Conservation (phyloP, 106 monocot species). For the Dendrobium chrysotoxum region DNA sequence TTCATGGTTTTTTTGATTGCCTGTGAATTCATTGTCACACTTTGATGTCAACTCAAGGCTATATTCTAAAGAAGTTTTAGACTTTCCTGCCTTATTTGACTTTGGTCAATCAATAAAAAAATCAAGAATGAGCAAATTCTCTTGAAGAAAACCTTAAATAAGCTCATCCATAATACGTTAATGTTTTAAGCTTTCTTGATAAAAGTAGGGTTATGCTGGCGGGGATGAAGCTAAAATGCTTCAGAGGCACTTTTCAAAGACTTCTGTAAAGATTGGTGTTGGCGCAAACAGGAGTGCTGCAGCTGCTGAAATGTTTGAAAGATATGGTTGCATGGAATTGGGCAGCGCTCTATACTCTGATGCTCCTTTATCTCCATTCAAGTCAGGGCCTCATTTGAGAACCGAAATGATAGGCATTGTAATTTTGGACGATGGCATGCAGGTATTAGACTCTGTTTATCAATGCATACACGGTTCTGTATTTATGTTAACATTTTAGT, state of each 20-base stretch:
- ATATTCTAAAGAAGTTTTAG: no score
- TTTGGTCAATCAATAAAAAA: no score
- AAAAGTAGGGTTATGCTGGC: conserved; percentile 75
- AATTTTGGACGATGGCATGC: conserved; percentile 95
- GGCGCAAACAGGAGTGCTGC: conserved; percentile 53
- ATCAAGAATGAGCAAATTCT: no score
- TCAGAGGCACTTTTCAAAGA: conserved; percentile 45
- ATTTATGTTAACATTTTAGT: background rate
- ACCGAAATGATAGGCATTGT: conserved; percentile 44
- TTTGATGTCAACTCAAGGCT: background rate
- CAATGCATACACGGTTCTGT: background rate
- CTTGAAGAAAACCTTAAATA: no score
- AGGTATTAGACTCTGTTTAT: conserved; percentile 34
- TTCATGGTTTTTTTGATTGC: background rate
- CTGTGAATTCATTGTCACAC: background rate
- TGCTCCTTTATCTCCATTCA: conserved; percentile 9
- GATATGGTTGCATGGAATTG: conserved; percentile 42
- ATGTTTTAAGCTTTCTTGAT: background rate
- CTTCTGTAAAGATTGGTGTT: conserved; percentile 56
- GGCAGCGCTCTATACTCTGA: background rate
- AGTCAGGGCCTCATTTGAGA: conserved; percentile 8
- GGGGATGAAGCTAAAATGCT: conserved; percentile 84
- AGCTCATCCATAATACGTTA: no score
- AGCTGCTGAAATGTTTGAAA: conserved; percentile 47
- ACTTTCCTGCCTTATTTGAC: no score